Evolutionary conservation across 768 basidiomycete species (phyloP), one percentile per base, ranked within the genome.

Genomic region (Tylopilus balloui): DNA sequence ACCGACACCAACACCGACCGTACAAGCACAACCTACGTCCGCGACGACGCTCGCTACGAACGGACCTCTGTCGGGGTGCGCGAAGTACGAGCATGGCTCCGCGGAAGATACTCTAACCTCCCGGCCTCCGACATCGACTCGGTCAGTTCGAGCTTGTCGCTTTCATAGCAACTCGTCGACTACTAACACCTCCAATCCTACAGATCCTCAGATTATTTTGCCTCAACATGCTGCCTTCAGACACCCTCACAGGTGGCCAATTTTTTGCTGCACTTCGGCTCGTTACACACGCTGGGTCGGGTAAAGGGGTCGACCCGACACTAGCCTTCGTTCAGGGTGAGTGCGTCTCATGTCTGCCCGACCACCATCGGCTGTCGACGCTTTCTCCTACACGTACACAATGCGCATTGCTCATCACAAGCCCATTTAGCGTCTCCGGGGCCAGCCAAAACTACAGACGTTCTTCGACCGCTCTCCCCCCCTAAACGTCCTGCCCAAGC

Each of bases 301-400:
- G 86, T 11, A 79, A 77, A 49, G 74, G 78, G 8, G 65, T 86
- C 2, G 86, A 90, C 50, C 70, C 80, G 37, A 71, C 72, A 7
- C 74, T 90, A 24, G 86, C 84, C 0, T 91, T 91, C 54, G 76
- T 84, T 1, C 88, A 91, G 73, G 82, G 88, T 87, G 55, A 51
- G 78, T 46, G 7, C 7, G 3, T 38, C 25, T 31, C n/a, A 15
- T 19, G 27, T 50, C 21, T 24, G 3, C 19, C 20, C 25, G 21
- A 12, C 17, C 37, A 28, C 46, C 40, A 35, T 50, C 28, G 6
- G 15, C 13, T 11, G 36, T 47, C 35, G 10, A 27, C 27, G 23
- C 23, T 24, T 49, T n/a, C n/a, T n/a, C n/a, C 37, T 25, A 4
- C 39, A 2, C 23, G 15, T 21, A 8, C 19, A 4, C 19, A 4